Conservation (phyloP, 768 basidiomycete species). For the button mushroom (Agaricus bisporus) region DNA sequence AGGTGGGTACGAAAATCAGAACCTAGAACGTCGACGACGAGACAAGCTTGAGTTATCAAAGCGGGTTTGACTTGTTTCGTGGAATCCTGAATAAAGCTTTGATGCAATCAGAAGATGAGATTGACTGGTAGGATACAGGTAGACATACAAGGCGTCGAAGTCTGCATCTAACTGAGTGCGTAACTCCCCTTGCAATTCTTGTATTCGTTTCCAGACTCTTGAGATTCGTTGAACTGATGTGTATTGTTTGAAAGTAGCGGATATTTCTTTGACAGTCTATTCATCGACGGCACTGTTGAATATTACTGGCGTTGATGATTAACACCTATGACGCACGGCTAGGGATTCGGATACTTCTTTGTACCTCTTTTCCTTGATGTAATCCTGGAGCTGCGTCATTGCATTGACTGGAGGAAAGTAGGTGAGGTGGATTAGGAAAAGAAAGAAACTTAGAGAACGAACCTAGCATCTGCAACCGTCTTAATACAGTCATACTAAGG, state of each 20-base stretch:
- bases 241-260: constrained; percentile 73
- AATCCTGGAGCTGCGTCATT: constrained; percentile 72
- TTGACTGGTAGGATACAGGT: neutral
- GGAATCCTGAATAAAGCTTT: constrained; percentile 76
- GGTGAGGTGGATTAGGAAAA: neutral
- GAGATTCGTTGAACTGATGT: constrained; percentile 71
- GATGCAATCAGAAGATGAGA: neutral
- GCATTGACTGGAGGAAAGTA: constrained; percentile 57
- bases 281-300: constrained; percentile 1
- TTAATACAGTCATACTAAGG: constrained; percentile 82
- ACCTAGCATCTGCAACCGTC: constrained; percentile 94
- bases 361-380: constrained; percentile 75
- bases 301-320: neutral
- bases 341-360: constrained; percentile 80
- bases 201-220: constrained; percentile 72
- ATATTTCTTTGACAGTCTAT: constrained; percentile 86
- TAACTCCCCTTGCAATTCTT: constrained; percentile 80
- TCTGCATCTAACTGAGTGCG: constrained; percentile 78
- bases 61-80: constrained; percentile 58
- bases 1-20: constrained; percentile 75
- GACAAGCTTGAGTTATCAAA: constrained; percentile 75
- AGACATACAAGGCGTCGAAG: constrained; percentile 86
- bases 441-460: constrained; percentile 18
- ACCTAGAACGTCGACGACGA: constrained; percentile 87
- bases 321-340: constrained; percentile 35